phyloP scores from a whole-genome alignment of 1,139 yeast genomes.

The Sugiyamaella grinbergsii region DNA sequence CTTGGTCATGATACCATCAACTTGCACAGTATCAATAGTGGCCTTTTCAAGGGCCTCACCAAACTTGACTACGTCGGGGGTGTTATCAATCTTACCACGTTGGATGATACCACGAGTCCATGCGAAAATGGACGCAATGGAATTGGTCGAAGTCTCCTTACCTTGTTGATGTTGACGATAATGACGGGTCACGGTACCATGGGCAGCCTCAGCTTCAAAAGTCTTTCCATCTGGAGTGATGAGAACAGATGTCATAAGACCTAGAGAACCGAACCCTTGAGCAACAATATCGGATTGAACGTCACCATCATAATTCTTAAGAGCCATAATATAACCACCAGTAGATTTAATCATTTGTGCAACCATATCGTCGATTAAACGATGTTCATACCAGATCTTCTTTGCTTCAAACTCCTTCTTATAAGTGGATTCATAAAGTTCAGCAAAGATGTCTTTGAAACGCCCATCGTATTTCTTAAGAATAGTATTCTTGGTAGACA shows the following conservation, averaged over 20 bases:
- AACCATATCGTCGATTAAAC: conserved; percentile 96
- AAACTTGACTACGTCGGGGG: conserved; percentile 80
- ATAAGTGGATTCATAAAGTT: conserved; percentile 70
- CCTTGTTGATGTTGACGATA: conserved; percentile 94
- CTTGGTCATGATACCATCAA: conserved; percentile 91
- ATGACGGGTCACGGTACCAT: conserved; percentile 97
- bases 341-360: conserved; percentile 96
- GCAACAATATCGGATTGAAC: conserved; percentile 97
- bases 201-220: conserved; percentile 96
- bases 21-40: conserved; percentile 80
- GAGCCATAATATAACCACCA: conserved; percentile 93
- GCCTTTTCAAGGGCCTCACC: conserved; percentile 79
- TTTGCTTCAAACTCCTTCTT: conserved; percentile 67
- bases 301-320: conserved; percentile 97
- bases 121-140: conserved; percentile 96
- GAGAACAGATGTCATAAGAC: conserved; percentile 93
- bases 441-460: conserved; percentile 90
- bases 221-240: conserved; percentile 95
- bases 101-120: conserved; percentile 93
- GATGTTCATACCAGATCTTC: conserved; percentile 94
- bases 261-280: conserved; percentile 95
- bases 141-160: conserved; percentile 95
- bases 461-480: conserved; percentile 91
- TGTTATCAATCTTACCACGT: conserved; percentile 85
- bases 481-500: conserved; percentile 92